A percentile compares a stretch with the other conserved stretches of the same genome.
Conservation (phyloP, 2,329 filamentous ascomycete genomes). For the Chaetomiaceae sp. region DNA sequence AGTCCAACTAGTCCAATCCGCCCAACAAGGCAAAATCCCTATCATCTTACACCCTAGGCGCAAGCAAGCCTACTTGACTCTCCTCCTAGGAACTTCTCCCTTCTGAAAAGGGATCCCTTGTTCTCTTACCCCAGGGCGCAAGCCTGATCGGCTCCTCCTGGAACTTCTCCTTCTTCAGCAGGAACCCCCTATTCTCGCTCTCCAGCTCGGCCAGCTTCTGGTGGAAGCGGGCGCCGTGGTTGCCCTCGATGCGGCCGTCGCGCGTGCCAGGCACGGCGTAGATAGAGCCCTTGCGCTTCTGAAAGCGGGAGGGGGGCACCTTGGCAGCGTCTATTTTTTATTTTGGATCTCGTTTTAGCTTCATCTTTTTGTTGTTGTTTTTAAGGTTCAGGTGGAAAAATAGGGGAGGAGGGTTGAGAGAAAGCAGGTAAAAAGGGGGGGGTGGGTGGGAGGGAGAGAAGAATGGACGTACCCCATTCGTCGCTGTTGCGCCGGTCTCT, state of each 20-base stretch:
- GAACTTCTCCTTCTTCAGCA: not conserved
- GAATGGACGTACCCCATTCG: slow-evolving; percentile 26
- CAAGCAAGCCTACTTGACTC: too few relatives aligned
- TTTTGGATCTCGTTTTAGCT: too few relatives aligned
- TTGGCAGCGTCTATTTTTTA: slow-evolving; percentile 52
- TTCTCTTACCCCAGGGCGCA: too few relatives aligned
- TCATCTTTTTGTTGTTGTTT: too few relatives aligned
- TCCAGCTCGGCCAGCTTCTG: slow-evolving; percentile 50
- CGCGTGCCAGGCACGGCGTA: slow-evolving; percentile 61
- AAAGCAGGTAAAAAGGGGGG: too few relatives aligned
- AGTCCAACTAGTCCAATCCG: too few relatives aligned
- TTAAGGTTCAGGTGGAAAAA: not conserved
- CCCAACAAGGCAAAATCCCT: too few relatives aligned
- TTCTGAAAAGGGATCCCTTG: too few relatives aligned
- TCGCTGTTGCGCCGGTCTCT: slow-evolving; percentile 20
- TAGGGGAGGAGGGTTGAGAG: not conserved
- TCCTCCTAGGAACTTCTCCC: too few relatives aligned
- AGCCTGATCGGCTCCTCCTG: too few relatives aligned
- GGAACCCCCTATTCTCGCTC: not conserved
- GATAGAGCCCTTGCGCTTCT: slow-evolving; percentile 65
- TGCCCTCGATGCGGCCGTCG: slow-evolving; percentile 59
- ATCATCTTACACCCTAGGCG: too few relatives aligned
- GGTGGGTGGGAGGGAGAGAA: too few relatives aligned
- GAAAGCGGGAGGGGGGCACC: slow-evolving; percentile 62
- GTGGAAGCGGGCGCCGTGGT: slow-evolving; percentile 56